Evolutionary conservation across 2,329 filamentous ascomycete species (phyloP).

Genomic region (Zalaria obscura): DNA sequence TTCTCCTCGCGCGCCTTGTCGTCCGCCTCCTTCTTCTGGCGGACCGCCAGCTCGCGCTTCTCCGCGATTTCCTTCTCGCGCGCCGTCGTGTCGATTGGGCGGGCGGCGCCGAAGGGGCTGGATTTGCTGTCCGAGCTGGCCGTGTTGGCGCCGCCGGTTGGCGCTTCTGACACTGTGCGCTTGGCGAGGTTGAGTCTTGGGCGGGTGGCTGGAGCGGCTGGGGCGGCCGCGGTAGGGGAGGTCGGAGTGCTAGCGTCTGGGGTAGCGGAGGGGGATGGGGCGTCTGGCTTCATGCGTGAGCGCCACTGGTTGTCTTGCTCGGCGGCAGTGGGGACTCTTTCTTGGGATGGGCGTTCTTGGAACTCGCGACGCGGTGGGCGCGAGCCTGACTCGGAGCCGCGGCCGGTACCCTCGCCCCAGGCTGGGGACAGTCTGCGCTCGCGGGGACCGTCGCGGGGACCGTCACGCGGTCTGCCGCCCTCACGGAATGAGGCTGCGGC

Average conservation of each 20-base stretch:
- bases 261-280: slow-evolving; percentile 47
- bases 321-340: slow-evolving; percentile 69
- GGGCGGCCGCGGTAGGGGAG: slow-evolving; percentile 47
- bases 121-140: slow-evolving; percentile 55
- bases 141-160: slow-evolving; percentile 22
- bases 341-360: slow-evolving; percentile 49
- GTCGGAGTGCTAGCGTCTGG: slow-evolving; percentile 65
- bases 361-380: slow-evolving; percentile 69
- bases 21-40: slow-evolving; percentile 75
- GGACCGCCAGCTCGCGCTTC: slow-evolving; percentile 58
- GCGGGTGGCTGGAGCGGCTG: slow-evolving; percentile 46
- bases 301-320: slow-evolving; percentile 94
- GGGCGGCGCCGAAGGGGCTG: slow-evolving; percentile 85
- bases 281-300: slow-evolving; percentile 76
- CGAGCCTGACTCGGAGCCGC: slow-evolving; percentile 56
- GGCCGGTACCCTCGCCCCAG: slow-evolving; percentile 49
- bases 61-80: slow-evolving; percentile 84
- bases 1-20: slow-evolving; percentile 69
- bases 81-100: slow-evolving; percentile 83
- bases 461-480: slow-evolving; percentile 43
- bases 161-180: slow-evolving; percentile 71
- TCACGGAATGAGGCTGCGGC: slow-evolving; percentile 32
- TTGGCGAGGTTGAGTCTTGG: slow-evolving; percentile 82
- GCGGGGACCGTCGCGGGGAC: slow-evolving; percentile 34
- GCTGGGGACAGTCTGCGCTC: slow-evolving; percentile 47